phyloP scores from a whole-genome alignment of 495 filamentous ascomycete species.

The Penicillium atrosanguineum region DNA sequence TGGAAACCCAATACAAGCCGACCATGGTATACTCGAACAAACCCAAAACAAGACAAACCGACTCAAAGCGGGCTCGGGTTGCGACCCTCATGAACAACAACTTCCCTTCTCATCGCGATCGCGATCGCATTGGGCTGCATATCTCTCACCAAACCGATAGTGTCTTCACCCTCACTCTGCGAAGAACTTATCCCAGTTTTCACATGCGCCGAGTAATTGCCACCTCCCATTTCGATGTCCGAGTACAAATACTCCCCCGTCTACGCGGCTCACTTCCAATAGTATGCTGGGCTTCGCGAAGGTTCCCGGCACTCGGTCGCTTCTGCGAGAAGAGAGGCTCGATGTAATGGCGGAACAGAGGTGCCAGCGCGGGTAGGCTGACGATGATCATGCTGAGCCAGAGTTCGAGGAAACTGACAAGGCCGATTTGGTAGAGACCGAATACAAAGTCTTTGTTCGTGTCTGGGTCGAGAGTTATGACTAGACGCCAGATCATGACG shows the following conservation, averaged over 20 bases:
- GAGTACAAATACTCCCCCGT: not conserved
- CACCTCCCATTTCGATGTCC: slow-evolving; percentile 5
- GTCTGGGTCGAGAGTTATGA: slow-evolving; percentile 3
- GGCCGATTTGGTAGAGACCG: slow-evolving; percentile 4
- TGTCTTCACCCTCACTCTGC: slow-evolving; percentile 7
- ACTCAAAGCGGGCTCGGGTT: not conserved
- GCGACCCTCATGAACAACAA: slow-evolving; percentile 1
- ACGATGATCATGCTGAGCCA: slow-evolving; percentile 12
- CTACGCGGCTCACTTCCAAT: slow-evolving; percentile 5
- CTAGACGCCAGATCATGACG: slow-evolving; percentile 8
- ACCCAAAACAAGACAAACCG: not conserved
- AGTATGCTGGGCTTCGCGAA: slow-evolving; percentile 8
- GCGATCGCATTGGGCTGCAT: slow-evolving; percentile 11
- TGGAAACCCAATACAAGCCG: not conserved
- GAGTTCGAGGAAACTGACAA: slow-evolving; percentile 7
- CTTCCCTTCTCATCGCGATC: slow-evolving; percentile 2
- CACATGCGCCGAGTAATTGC: slow-evolving; percentile 6
- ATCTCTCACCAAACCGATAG: slow-evolving; percentile 2
- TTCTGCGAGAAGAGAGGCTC: slow-evolving; percentile 6
- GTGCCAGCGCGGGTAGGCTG: slow-evolving; percentile 5
- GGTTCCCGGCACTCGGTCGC: slow-evolving; percentile 3
- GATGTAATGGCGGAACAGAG: slow-evolving; percentile 7
- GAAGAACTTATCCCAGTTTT: slow-evolving; percentile 6
- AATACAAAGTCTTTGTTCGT: slow-evolving; percentile 3
- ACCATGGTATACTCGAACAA: not conserved